These are phyloP conservation scores for Rosa multiflora DNA, from an alignment of 306 rosid species.

Conservation along the genomic window DNA sequence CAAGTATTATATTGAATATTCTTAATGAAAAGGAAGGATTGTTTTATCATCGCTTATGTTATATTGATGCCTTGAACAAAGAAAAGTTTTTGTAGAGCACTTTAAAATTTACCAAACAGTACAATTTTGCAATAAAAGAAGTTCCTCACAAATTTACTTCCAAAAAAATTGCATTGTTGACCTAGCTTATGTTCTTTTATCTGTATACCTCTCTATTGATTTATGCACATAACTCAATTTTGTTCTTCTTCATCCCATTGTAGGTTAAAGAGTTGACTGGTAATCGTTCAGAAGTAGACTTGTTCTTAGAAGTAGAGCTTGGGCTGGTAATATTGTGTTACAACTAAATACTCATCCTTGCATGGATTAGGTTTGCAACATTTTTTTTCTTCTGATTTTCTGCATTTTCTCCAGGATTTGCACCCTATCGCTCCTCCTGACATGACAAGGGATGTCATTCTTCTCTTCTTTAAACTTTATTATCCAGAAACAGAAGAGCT, in stretches of 20 bases:
- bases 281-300: constrained; percentile 56
- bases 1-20: no score
- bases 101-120: no score
- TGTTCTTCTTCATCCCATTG: constrained; percentile 6
- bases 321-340: constrained; percentile 54
- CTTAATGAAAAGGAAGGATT: no score
- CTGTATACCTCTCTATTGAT: neutral
- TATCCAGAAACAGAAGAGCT: constrained; percentile 77
- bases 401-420: constrained; percentile 47
- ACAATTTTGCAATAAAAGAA: no score
- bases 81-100: no score
- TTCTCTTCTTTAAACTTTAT: constrained; percentile 79
- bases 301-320: constrained; percentile 71
- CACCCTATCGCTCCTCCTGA: constrained; percentile 63
- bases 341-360: constrained; percentile 1
- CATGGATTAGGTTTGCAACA: neutral
- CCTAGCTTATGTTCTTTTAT: neutral
- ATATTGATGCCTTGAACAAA: no score
- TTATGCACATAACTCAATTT: neutral
- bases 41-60: no score
- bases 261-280: constrained; percentile 78
- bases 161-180: neutral
- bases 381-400: constrained; percentile 20
- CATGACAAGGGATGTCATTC: constrained; percentile 70
- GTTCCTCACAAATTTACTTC: no score